These are phyloP conservation scores for Aristolochia contorta DNA, from an alignment of 164 flowering plant species.

Conservation along the genomic window DNA sequence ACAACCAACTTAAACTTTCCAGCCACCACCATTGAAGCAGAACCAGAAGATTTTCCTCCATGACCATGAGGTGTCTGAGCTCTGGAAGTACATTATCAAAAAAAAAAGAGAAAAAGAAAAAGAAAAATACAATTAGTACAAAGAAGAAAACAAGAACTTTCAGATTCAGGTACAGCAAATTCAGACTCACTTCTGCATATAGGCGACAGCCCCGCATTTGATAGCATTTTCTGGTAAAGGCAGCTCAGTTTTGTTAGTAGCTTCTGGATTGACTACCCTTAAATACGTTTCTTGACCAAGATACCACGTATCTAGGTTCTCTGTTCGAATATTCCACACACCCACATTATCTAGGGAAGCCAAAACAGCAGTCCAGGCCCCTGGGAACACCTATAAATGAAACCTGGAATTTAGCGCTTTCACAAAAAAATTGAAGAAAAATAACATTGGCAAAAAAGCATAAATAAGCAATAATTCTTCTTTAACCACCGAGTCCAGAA, in stretches of 20 bases:
- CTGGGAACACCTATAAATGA: conserved; percentile 63
- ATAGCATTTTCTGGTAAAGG: conserved; percentile 73
- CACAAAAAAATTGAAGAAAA: background rate
- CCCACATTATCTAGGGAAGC: conserved; percentile 90
- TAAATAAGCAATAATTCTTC: background rate
- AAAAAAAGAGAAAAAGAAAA: background rate
- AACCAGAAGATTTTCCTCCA: conserved; percentile 26
- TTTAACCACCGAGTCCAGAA: no score
- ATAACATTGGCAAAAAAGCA: background rate
- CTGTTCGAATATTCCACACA: conserved; percentile 82
- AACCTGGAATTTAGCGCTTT: background rate
- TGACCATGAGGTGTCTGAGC: conserved; percentile 21
- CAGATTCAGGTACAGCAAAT: no score
- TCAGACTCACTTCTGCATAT: conserved; percentile 53
- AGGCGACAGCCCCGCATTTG: conserved; percentile 58
- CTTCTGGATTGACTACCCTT: conserved; percentile 69
- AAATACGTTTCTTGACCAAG: conserved; percentile 89
- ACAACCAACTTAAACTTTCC: background rate
- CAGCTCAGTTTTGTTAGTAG: conserved; percentile 67
- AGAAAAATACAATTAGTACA: no score
- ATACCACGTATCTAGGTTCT: conserved; percentile 88
- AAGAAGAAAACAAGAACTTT: no score
- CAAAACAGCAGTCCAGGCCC: conserved; percentile 90
- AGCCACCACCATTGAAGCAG: conserved; percentile 22
- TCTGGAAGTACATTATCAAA: background rate